A percentile compares a stretch with the other conserved stretches of the same genome.
Evolutionary conservation across 108 stramenopile genomes (phyloP).

Genomic region (Nannochloropsis salina): DNA sequence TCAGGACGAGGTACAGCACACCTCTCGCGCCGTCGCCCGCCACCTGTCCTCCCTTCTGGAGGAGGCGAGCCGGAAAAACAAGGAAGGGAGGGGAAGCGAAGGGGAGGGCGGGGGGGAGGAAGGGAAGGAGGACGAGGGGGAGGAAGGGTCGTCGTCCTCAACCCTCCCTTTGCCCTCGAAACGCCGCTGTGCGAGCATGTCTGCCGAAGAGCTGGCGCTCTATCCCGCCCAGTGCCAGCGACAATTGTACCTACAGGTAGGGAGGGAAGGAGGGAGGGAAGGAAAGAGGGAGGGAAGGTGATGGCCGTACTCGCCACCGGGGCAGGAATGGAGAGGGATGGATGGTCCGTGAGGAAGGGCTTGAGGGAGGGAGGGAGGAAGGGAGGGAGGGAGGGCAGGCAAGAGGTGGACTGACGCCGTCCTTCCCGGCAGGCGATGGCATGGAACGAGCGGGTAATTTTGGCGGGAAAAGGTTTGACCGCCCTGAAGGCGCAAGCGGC

Average conservation of each 20-base stretch:
- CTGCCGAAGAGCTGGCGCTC: neutral
- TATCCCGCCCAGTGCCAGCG: neutral
- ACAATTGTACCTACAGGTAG: neutral
- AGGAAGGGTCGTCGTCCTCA: neutral
- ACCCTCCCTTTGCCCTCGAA: neutral
- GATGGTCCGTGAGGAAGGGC: too few relatives aligned
- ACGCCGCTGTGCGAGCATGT: neutral
- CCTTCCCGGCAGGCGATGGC: neutral
- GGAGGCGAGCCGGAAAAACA: conserved; percentile 49
- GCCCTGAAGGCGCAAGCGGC: neutral
- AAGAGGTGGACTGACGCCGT: too few relatives aligned
- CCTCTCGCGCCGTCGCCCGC: conserved; percentile 87
- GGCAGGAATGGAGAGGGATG: too few relatives aligned
- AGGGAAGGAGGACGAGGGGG: neutral
- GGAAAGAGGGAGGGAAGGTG: neutral
- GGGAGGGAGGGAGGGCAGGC: neutral
- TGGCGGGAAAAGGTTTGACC: neutral
- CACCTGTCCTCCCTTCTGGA: conserved; percentile 92
- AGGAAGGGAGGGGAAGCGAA: neutral
- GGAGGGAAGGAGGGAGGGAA: neutral
- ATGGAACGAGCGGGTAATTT: neutral
- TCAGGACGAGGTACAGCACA: conserved; percentile 4
- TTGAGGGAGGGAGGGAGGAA: neutral
- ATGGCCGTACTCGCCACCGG: too few relatives aligned
- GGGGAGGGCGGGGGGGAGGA: neutral